These are phyloP conservation scores for Tricholoma flavovirens DNA, from an alignment of 768 basidiomycete genomes.

Conservation along the genomic window DNA sequence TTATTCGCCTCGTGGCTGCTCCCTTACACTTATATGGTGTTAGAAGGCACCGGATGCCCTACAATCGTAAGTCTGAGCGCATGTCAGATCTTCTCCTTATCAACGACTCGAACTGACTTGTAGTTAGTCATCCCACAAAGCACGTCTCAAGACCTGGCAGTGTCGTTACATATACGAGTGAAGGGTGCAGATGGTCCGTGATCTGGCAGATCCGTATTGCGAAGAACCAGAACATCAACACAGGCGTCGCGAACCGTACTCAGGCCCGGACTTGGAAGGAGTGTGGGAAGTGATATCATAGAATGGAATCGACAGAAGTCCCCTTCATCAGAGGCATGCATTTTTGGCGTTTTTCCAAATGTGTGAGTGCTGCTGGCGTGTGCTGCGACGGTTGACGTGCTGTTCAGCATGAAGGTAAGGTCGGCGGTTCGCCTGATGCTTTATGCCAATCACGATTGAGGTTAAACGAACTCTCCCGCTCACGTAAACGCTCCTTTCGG, in stretches of 20 bases:
- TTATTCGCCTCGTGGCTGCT: no score
- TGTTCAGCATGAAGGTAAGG: constrained; percentile 27
- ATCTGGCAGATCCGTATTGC: constrained; percentile 23
- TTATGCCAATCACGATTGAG: no score
- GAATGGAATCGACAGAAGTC: constrained; percentile 35
- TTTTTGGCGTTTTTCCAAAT: constrained; percentile 31
- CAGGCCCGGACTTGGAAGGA: no score
- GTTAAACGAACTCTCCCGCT: neutral
- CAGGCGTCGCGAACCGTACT: constrained; percentile 25
- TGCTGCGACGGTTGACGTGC: neutral
- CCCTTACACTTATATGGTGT: no score
- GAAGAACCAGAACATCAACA: constrained; percentile 24
- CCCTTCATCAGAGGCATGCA: constrained; percentile 23
- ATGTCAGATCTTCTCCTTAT: no score
- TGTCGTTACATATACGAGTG: constrained; percentile 28
- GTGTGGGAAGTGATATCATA: constrained; percentile 32
- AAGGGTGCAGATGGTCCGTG: constrained; percentile 17
- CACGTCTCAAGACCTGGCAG: constrained; percentile 22
- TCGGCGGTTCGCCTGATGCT: no score
- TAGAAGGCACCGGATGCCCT: no score
- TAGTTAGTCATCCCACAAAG: no score
- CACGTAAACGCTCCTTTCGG: constrained; percentile 10
- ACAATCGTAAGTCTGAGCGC: no score
- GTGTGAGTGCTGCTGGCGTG: constrained; percentile 18
- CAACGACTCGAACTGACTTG: no score